These are phyloP conservation scores for Boletus vinaceobasis DNA, from an alignment of 768 basidiomycete species.

Conservation along the genomic window DNA sequence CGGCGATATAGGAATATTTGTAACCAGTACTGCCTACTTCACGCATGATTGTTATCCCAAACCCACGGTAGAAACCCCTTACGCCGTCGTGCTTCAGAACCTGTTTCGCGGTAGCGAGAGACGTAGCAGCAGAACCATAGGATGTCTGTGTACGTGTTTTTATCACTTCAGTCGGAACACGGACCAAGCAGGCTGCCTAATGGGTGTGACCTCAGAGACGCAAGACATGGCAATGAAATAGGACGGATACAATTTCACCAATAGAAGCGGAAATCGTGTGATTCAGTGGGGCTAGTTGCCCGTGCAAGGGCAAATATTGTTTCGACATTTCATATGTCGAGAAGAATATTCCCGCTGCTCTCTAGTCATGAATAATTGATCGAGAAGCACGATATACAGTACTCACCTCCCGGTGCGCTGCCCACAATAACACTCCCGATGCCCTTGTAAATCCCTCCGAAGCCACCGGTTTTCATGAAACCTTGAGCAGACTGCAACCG, in stretches of 20 bases:
- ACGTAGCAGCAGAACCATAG: conserved; percentile 63
- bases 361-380: not conserved
- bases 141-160: conserved; percentile 90
- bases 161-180: conserved; percentile 95
- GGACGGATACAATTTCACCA: conserved; percentile 51
- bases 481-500: conserved; percentile 87
- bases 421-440: conserved; percentile 93
- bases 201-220: conserved; percentile 7
- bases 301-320: conserved; percentile 57
- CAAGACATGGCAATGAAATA: conserved; percentile 5
- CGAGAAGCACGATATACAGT: not conserved
- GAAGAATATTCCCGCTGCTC: conserved; percentile 89
- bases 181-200: conserved; percentile 84
- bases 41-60: conserved; percentile 71
- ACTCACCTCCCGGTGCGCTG: conserved; percentile 88
- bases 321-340: conserved; percentile 91
- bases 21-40: conserved; percentile 40
- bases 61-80: conserved; percentile 84
- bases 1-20: not conserved
- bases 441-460: conserved; percentile 88
- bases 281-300: conserved; percentile 60
- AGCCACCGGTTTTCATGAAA: conserved; percentile 81
- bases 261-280: conserved; percentile 59
- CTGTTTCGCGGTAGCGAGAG: conserved; percentile 54
- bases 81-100: conserved; percentile 62